Evolutionary conservation across 164 flowering plant species (phyloP).

Genomic region (Platanus orientalis): DNA sequence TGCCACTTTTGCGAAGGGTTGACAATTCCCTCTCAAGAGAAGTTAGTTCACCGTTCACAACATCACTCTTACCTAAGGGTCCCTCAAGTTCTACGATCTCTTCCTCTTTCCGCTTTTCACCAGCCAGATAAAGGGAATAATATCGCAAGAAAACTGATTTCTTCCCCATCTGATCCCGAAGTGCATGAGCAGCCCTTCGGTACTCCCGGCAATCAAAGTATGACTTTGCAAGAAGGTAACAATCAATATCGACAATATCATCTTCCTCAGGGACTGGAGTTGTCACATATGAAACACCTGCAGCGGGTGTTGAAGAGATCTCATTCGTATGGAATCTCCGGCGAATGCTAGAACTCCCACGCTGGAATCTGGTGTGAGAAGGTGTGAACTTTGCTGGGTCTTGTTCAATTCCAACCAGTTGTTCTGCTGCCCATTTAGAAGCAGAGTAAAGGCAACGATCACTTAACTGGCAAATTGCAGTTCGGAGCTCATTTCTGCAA

Average conservation of each 20-base stretch:
- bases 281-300: conserved; percentile 56
- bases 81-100: conserved; percentile 93
- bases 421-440: conserved; percentile 97
- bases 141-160: conserved; percentile 83
- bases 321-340: conserved; percentile 57
- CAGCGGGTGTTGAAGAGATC: conserved; percentile 48
- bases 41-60: conserved; percentile 65
- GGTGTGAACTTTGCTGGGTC: conserved; percentile 85
- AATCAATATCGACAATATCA: conserved; percentile 60
- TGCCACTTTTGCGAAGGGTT: conserved; percentile 55
- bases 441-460: conserved; percentile 98
- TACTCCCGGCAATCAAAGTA: conserved; percentile 90
- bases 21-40: conserved; percentile 80
- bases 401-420: conserved; percentile 84
- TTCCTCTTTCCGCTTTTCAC: conserved; percentile 97
- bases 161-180: conserved; percentile 75
- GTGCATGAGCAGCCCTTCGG: conserved; percentile 82
- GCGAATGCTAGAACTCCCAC: conserved; percentile 83
- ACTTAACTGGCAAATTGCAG: conserved; percentile 77
- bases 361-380: conserved; percentile 71
- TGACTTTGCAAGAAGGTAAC: conserved; percentile 75
- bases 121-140: conserved; percentile 94
- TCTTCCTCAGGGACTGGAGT: conserved; percentile 72
- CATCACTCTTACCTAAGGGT: conserved; percentile 73
- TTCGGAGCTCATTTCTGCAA: conserved; percentile 74